phyloP scores from a whole-genome alignment of 164 flowering plant genomes.

The Annona cherimola region DNA sequence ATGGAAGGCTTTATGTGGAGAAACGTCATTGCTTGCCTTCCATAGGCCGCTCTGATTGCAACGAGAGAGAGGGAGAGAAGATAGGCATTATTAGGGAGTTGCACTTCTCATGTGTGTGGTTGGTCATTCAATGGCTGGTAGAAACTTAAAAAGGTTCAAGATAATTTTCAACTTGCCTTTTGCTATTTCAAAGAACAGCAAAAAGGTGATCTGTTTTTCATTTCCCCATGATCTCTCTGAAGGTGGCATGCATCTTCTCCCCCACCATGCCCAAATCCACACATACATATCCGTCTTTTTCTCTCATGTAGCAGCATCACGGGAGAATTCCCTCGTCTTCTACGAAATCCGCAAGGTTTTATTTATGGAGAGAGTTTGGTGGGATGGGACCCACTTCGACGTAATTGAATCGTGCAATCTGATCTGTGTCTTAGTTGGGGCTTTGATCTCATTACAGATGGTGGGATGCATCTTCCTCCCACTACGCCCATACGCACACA shows the following conservation, averaged over 20 bases:
- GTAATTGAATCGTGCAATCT: no score
- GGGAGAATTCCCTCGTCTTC: not conserved
- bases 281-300: not conserved
- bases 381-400: no score
- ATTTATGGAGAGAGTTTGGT: no score
- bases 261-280: not conserved
- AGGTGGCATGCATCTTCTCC: not conserved
- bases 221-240: not conserved
- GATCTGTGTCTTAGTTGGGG: no score
- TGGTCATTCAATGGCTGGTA: not conserved
- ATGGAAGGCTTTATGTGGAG: not conserved
- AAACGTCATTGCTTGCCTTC: no score
- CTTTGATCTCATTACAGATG: no score
- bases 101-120: no score
- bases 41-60: no score
- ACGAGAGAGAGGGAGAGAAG: no score
- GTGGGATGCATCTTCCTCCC: no score
- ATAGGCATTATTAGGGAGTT: no score
- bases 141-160: not conserved
- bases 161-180: not conserved
- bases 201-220: not conserved
- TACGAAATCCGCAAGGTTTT: not conserved
- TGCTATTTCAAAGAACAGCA: not conserved
- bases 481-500: no score
- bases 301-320: not conserved